Percentiles rank a stretch among this genome's conserved stretches.
phyloP scores from a whole-genome alignment of 192 early-diverging fungal species.

The Coemansia reversa region DNA sequence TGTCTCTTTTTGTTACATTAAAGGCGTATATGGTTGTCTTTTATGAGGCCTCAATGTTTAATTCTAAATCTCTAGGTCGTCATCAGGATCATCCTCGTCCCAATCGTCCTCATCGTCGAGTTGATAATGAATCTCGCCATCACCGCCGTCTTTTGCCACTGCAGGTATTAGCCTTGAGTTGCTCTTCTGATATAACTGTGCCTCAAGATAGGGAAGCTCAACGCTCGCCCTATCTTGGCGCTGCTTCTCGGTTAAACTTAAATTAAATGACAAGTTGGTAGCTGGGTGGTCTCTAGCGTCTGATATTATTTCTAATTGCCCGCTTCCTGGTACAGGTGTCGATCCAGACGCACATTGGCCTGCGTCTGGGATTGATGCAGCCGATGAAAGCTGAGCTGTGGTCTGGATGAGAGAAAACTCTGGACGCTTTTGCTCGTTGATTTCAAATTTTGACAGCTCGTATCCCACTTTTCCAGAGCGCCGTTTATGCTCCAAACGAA shows the following conservation, averaged over 20 bases:
- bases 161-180: not conserved
- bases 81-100: slow-evolving; percentile 90
- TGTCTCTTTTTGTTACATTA: slow-evolving; percentile 1
- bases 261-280: slow-evolving; percentile 82
- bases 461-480: slow-evolving; percentile 45
- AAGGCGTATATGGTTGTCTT: not conserved
- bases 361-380: not conserved
- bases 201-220: slow-evolving; percentile 79
- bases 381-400: not conserved
- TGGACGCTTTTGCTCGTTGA: slow-evolving; percentile 18
- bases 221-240: slow-evolving; percentile 68
- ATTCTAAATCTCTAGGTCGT: slow-evolving; percentile 77
- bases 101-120: slow-evolving; percentile 85
- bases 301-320: too few species aligned
- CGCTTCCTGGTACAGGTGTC: too few species aligned
- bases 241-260: slow-evolving; percentile 82
- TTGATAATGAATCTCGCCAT: slow-evolving; percentile 72
- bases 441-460: slow-evolving; percentile 41
- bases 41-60: not conserved
- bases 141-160: not conserved
- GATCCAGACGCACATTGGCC: not conserved
- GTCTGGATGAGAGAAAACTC: slow-evolving; percentile 13
- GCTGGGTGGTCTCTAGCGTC: slow-evolving; percentile 42
- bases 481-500: slow-evolving; percentile 41
- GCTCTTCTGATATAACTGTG: slow-evolving; percentile 8